Conservation (phyloP, 441 rosid genomes). For the Isatis lusitanica region DNA sequence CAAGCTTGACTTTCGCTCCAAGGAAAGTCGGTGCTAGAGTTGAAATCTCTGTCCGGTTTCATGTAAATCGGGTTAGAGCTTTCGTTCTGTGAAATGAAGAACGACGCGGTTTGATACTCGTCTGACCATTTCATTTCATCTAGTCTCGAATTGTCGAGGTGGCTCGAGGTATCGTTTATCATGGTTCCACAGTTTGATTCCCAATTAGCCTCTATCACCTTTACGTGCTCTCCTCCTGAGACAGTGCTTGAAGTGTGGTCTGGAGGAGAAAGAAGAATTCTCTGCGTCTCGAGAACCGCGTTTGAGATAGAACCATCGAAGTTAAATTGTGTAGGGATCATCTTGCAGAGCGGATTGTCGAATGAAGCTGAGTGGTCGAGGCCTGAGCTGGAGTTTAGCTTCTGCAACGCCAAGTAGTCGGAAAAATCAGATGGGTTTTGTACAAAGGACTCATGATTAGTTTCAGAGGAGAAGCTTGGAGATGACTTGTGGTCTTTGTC, state of each 20-base stretch:
- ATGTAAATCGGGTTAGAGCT: not conserved
- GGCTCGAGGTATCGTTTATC: not conserved
- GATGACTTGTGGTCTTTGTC: slow-evolving; percentile 27
- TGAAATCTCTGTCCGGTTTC: not conserved
- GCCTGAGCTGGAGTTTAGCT: slow-evolving; percentile 36
- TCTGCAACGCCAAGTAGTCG: slow-evolving; percentile 47
- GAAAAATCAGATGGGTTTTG: slow-evolving; percentile 38
- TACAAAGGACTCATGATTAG: slow-evolving; percentile 40
- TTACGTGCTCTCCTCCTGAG: slow-evolving; percentile 8
- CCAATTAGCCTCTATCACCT: slow-evolving; percentile 37
- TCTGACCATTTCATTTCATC: slow-evolving; percentile 64
- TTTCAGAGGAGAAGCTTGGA: slow-evolving; percentile 32
- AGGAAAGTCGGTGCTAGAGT: not conserved
- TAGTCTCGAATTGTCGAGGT: not conserved
- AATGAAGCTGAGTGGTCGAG: slow-evolving; percentile 3
- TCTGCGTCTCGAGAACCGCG: slow-evolving; percentile 38
- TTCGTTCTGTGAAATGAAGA: not conserved
- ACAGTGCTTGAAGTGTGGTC: slow-evolving; percentile 25
- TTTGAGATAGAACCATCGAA: slow-evolving; percentile 23
- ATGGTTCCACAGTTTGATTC: slow-evolving; percentile 32
- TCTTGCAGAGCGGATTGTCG: slow-evolving; percentile 35
- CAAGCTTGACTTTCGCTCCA: slow-evolving; percentile 7
- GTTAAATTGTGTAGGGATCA: slow-evolving; percentile 38
- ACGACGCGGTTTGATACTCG: not conserved
- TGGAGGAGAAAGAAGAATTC: slow-evolving; percentile 35